Percentiles rank a stretch among this genome's conserved stretches.
These are phyloP conservation scores for Penicillium alfredii DNA, from an alignment of 495 filamentous ascomycete species.

Conservation along the genomic window DNA sequence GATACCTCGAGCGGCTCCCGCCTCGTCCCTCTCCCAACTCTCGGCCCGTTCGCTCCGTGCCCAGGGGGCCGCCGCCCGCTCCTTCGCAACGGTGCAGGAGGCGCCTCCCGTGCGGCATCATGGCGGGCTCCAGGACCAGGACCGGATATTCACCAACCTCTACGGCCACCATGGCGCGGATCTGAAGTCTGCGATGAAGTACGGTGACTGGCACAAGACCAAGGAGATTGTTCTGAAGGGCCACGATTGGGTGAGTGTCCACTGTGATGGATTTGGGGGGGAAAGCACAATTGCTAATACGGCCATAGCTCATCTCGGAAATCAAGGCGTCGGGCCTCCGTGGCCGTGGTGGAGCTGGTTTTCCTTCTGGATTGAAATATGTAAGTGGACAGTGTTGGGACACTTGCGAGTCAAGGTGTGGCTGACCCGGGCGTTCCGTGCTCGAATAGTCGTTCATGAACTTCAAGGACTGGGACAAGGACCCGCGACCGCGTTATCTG, in stretches of 20 bases:
- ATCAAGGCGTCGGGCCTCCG: conserved; percentile 93
- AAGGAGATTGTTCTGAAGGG: conserved; percentile 97
- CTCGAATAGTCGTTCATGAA: conserved; percentile 91
- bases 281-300: conserved; percentile 20
- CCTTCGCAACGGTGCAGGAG: conserved; percentile 88
- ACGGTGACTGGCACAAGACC: conserved; percentile 98
- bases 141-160: conserved; percentile 97
- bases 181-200: conserved; percentile 91
- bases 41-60: conserved; percentile 52
- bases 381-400: conserved; percentile 45
- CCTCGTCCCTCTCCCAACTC: conserved; percentile 46
- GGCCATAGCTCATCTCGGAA: conserved; percentile 76
- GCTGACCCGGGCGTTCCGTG: conserved; percentile 13
- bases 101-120: conserved; percentile 64
- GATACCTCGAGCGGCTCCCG: conserved; percentile 46
- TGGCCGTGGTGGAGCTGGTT: conserved; percentile 94
- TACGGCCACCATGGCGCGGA: conserved; percentile 89
- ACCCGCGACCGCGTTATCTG: conserved; percentile 89
- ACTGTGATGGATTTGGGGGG: conserved; percentile 5
- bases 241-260: conserved; percentile 76
- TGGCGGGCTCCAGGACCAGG: conserved; percentile 87
- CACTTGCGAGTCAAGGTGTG: conserved; percentile 7
- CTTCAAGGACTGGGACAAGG: conserved; percentile 99
- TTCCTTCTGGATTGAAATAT: conserved; percentile 98
- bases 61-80: conserved; percentile 49